phyloP scores from a whole-genome alignment of 2,329 filamentous ascomycete genomes.

The Colletotrichum brevisporum region DNA sequence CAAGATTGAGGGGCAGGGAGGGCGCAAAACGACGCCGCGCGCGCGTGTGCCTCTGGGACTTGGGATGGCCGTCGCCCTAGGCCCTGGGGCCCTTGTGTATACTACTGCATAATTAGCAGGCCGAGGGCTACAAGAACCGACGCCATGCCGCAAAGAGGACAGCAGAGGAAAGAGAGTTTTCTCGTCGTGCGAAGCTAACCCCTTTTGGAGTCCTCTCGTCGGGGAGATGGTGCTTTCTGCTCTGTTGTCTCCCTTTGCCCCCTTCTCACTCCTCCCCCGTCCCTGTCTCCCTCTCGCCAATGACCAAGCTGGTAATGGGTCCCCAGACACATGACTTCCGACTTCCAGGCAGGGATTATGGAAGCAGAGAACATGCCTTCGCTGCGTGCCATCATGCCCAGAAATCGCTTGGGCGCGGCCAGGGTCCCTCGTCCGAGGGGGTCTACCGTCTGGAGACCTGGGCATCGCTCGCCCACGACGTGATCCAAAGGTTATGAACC shows the following conservation, averaged over 20 bases:
- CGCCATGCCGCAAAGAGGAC: slow-evolving; percentile 18
- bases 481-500: slow-evolving; percentile 14
- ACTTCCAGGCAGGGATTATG: slow-evolving; percentile 27
- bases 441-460: not conserved
- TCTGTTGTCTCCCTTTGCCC: slow-evolving; percentile 8
- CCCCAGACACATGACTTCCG: slow-evolving; percentile 27
- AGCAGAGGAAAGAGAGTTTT: slow-evolving; percentile 33
- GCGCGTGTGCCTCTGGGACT: slow-evolving; percentile 7
- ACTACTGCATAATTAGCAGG: too few relatives aligned
- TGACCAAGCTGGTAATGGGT: slow-evolving; percentile 8
- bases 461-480: not conserved
- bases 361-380: slow-evolving; percentile 34
- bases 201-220: slow-evolving; percentile 14
- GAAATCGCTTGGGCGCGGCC: slow-evolving; percentile 15
- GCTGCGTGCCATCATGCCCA: slow-evolving; percentile 26
- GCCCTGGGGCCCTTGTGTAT: not conserved
- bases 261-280: slow-evolving; percentile 1
- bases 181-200: slow-evolving; percentile 20
- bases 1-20: slow-evolving; percentile 1
- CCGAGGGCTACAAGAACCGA: not conserved
- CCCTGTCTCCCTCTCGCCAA: slow-evolving; percentile 17
- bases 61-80: not conserved
- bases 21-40: slow-evolving; percentile 5
- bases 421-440: slow-evolving; percentile 22
- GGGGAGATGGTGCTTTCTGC: slow-evolving; percentile 7